Evolutionary conservation across 768 basidiomycete species (phyloP).

Genomic region (Cytidiella melzeri): DNA sequence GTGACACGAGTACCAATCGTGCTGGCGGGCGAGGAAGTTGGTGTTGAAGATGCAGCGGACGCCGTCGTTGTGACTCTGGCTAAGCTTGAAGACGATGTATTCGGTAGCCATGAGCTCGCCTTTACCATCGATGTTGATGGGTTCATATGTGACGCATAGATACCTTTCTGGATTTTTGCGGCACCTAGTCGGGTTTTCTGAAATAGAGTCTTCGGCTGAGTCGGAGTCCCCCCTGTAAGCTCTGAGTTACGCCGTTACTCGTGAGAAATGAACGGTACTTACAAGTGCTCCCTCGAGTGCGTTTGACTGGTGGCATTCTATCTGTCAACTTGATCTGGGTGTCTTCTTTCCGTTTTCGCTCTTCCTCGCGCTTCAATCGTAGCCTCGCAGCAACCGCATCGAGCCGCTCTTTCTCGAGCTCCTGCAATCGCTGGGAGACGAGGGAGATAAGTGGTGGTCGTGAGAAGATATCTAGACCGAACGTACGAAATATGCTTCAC

Average conservation of each 20-base stretch:
- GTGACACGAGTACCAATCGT: constrained; percentile 36
- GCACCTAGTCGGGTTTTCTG: constrained; percentile 73
- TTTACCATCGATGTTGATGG: constrained; percentile 49
- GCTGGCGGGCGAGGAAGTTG: constrained; percentile 15
- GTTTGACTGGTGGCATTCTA: constrained; percentile 59
- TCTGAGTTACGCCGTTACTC: constrained; percentile 4
- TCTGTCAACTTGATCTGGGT: constrained; percentile 73
- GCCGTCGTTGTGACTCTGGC: constrained; percentile 6
- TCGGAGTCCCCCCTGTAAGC: constrained; percentile 32
- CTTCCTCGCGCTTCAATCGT: constrained; percentile 60
- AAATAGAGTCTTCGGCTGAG: constrained; percentile 63
- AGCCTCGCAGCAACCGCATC: constrained; percentile 58
- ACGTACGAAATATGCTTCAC: constrained; percentile 61
- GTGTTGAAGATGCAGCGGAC: constrained; percentile 27
- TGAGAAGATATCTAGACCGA: too few species aligned
- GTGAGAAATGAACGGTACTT: constrained; percentile 20
- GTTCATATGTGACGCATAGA: constrained; percentile 47
- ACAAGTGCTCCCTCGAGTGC: constrained; percentile 45
- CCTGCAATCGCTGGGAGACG: constrained; percentile 41
- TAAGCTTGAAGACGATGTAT: constrained; percentile 25
- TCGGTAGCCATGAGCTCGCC: constrained; percentile 10
- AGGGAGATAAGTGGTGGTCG: too few species aligned
- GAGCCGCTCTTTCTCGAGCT: constrained; percentile 56
- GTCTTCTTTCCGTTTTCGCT: constrained; percentile 70
- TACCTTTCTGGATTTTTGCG: constrained; percentile 55